Base-by-base conservation (phyloP, 768 basidiomycete genomes). In the Austroboletus festivus region DNA sequence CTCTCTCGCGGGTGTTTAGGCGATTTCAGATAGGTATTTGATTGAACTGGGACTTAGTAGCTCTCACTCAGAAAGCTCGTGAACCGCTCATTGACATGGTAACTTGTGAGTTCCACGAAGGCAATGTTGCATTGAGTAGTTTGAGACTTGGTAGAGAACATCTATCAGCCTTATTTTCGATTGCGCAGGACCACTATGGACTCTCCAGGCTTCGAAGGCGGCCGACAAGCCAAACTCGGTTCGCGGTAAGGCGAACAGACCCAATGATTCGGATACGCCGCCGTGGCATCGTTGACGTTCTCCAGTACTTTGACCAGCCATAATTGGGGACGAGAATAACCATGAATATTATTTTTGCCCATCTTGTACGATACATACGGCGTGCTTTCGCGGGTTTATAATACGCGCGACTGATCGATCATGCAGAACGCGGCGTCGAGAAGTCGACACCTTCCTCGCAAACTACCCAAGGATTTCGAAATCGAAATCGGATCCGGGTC, bases 401-500 rank as follows among this genome's bases (percentile, higher is more conserved):
- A n/a, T n/a, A n/a, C n/a, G n/a, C n/a, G n/a, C n/a, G n/a, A n/a
- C n/a, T n/a, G n/a, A n/a, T n/a, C n/a, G n/a, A n/a, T n/a, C 28
- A 6, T 28, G 12, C 24, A 16, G 31, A 33, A 28, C 46, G 13
- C 37, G 24, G 18, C 58, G 64, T 22, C 59, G 53, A 34, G 65
- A 67, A 44, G 57, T 67, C 45, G 33, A 30, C 21, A 41, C 55
- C 44, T 68, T 67, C 52, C 57, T 68, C 38, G 42, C 39, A 30
- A 52, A 55, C 39, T 66, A 66, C 38, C 66, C 52, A 15, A 51
- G 35, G 35, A 42, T 51, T 37, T 21, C 28, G 40, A 48, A 20
- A 42, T 50, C 51, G 21, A 47, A 50, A 18, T 44, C 38, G 44
- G 44, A 10, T 24, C 51, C 26, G 8, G 38, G 53, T 31, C 50